Evolutionary conservation across 2,329 filamentous ascomycete species (phyloP).

Genomic region (Monosporascus sp.): DNA sequence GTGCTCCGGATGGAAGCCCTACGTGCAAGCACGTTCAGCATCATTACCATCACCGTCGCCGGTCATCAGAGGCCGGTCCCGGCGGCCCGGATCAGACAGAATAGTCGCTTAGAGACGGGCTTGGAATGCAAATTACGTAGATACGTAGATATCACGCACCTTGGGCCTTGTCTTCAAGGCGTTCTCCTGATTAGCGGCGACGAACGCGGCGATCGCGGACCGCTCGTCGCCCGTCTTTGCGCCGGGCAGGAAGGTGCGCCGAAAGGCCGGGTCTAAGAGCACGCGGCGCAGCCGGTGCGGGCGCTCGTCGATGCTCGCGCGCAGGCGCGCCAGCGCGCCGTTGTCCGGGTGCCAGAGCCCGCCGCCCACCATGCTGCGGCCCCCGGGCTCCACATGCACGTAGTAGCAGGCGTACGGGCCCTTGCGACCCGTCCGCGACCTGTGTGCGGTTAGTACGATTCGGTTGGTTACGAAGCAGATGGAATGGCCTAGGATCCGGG

Average conservation of each 20-base stretch:
- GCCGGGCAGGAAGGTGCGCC: conserved; percentile 58
- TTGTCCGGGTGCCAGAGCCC: conserved; percentile 78
- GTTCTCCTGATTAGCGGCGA: conserved; percentile 61
- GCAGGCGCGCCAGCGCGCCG: conserved; percentile 58
- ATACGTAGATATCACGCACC: conserved; percentile 41
- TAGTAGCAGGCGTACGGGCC: conserved; percentile 87
- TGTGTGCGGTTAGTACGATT: conserved; percentile 17
- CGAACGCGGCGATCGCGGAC: conserved; percentile 63
- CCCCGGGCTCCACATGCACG: conserved; percentile 69
- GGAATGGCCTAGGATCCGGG: too few species aligned
- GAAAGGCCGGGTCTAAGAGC: conserved; percentile 56
- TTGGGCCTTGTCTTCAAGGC: conserved; percentile 84
- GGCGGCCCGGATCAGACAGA: too few species aligned
- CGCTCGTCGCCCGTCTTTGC: conserved; percentile 42
- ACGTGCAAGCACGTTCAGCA: conserved; percentile 1
- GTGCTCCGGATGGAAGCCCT: conserved; percentile 73
- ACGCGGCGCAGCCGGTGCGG: conserved; percentile 65
- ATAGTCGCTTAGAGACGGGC: too few species aligned
- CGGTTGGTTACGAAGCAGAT: too few species aligned
- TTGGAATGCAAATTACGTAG: too few species aligned
- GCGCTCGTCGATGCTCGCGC: conserved; percentile 69
- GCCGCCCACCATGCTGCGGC: conserved; percentile 71
- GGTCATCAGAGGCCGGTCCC: not conserved
- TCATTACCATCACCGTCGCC: not conserved
- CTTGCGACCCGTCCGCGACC: conserved; percentile 80